Conservation (phyloP, 2,329 filamentous ascomycete species). For the Parascedosporium putredinis region DNA sequence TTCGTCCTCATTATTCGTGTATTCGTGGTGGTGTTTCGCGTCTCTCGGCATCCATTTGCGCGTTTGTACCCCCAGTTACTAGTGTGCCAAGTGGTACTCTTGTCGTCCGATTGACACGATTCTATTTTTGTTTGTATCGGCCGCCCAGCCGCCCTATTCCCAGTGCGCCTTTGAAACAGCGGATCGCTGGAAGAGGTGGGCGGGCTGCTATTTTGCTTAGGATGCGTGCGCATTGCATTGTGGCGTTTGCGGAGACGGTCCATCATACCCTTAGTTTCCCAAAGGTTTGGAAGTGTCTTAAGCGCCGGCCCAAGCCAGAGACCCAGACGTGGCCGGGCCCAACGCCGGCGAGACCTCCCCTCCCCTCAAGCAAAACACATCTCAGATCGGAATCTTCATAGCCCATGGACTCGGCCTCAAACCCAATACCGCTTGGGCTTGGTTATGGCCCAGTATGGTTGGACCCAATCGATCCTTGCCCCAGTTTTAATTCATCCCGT, state of each 20-base stretch:
- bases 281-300: background rate
- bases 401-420: background rate
- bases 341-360: background rate
- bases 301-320: constrained; percentile 8
- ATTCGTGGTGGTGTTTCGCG: background rate
- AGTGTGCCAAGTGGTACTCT: too few species aligned
- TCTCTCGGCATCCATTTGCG: background rate
- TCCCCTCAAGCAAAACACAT: too few species aligned
- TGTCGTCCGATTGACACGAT: too few species aligned
- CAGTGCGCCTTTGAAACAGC: background rate
- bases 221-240: background rate
- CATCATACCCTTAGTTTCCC: background rate
- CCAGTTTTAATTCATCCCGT: background rate
- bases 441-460: too few species aligned
- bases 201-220: constrained; percentile 5
- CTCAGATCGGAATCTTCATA: constrained; percentile 7
- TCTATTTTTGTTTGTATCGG: background rate
- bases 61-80: too few species aligned
- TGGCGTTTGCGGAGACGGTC: background rate
- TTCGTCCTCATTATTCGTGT: constrained; percentile 9
- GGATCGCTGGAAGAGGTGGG: too few species aligned
- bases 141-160: background rate
- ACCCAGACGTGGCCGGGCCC: background rate
- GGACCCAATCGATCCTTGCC: background rate
- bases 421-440: too few species aligned